A percentile compares a stretch with the other conserved stretches of the same genome.
phyloP scores from a whole-genome alignment of 257 asterid species.

The Parsonsia alboflavescens region DNA sequence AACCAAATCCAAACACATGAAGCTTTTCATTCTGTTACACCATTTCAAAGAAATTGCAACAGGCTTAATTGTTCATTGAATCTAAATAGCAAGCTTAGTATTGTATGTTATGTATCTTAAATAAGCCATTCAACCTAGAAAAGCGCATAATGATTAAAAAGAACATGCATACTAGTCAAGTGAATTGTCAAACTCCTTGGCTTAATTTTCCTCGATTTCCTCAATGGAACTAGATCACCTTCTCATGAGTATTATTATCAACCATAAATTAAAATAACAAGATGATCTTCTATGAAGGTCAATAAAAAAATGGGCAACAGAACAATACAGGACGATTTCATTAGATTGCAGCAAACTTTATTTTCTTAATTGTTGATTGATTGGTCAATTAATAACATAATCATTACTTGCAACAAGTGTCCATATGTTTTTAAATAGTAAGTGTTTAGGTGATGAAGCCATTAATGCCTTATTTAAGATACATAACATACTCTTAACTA shows the following conservation, averaged over 20 bases:
- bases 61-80: no score
- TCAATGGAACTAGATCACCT: no score
- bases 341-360: not conserved
- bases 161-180: no score
- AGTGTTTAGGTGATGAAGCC: not conserved
- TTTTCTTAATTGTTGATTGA: not conserved
- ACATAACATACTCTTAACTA: not conserved
- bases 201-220: no score
- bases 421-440: not conserved
- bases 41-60: no score
- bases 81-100: not conserved
- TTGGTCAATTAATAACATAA: no score
- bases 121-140: not conserved
- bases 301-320: not conserved
- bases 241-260: no score
- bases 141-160: not conserved
- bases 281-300: not conserved
- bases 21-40: not conserved
- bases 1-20: not conserved
- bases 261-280: not conserved
- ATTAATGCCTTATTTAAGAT: not conserved
- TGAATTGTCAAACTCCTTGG: no score
- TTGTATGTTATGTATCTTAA: not conserved
- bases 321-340: not conserved
- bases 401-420: not conserved